A percentile compares a stretch with the other conserved stretches of the same genome.
Evolutionary conservation across 2,329 filamentous ascomycete genomes (phyloP).

Genomic region (Botrytis deweyae): DNA sequence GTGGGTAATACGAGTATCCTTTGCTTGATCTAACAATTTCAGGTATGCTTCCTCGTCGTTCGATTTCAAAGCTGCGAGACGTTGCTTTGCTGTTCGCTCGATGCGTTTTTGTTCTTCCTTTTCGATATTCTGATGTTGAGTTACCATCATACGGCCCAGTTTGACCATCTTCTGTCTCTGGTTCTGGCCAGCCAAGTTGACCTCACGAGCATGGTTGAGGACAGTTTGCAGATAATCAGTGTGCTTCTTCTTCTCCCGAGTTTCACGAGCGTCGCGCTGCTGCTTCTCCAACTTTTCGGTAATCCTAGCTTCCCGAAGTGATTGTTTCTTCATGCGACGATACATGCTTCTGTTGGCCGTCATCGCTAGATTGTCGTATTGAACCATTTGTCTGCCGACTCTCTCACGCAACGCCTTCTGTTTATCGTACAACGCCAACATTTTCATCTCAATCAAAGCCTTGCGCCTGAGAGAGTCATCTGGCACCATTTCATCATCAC

Average conservation of each 20-base stretch:
- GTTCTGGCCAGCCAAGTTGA: constrained; percentile 63
- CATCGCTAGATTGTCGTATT: constrained; percentile 95
- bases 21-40: constrained; percentile 95
- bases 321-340: constrained; percentile 96
- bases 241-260: constrained; percentile 97
- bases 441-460: constrained; percentile 93
- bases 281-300: constrained; percentile 99
- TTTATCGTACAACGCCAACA: constrained; percentile 81
- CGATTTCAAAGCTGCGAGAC: constrained; percentile 96
- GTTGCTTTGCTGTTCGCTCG: constrained; percentile 96
- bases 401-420: constrained; percentile 83
- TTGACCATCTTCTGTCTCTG: constrained; percentile 78
- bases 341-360: constrained; percentile 91
- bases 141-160: constrained; percentile 83
- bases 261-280: constrained; percentile 92
- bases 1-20: constrained; percentile 98
- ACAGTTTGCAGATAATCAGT: constrained; percentile 88
- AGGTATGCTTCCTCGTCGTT: constrained; percentile 99
- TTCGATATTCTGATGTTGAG: constrained; percentile 93
- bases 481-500: constrained; percentile 64
- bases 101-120: constrained; percentile 99
- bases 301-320: constrained; percentile 88
- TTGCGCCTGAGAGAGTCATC: constrained; percentile 85
- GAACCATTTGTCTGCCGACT: constrained; percentile 87
- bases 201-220: constrained; percentile 75